Conservation (phyloP, 331 rosid species). For the Acacia concinna region DNA sequence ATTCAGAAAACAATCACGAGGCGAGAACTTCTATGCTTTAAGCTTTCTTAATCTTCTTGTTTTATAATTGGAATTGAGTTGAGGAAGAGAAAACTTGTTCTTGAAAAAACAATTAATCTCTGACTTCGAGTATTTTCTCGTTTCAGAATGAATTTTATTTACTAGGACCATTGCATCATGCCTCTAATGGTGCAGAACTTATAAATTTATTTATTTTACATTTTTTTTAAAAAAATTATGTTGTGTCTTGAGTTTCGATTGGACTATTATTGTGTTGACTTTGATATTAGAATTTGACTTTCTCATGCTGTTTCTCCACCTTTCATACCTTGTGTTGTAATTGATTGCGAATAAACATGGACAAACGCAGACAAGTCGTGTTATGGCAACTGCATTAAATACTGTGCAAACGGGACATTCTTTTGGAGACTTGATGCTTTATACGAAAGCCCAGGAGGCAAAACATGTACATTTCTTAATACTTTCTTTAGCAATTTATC, state of each 20-base stretch:
- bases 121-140: no score
- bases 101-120: background rate
- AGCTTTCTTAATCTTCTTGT: background rate
- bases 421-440: constrained; percentile 85
- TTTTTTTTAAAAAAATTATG: background rate
- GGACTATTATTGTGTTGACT: background rate
- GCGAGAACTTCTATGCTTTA: background rate
- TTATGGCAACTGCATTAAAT: constrained; percentile 76
- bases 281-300: constrained; percentile 2
- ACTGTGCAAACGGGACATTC: constrained; percentile 82
- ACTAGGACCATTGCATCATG: background rate
- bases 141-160: background rate
- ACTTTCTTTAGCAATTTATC: background rate
- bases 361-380: constrained; percentile 71
- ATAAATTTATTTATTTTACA: background rate
- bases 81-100: background rate
- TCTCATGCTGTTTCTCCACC: background rate
- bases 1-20: background rate
- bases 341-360: constrained; percentile 22
- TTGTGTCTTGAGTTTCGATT: constrained; percentile 1
- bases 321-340: constrained; percentile 17
- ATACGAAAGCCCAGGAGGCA: constrained; percentile 61
- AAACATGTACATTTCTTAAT: constrained; percentile 57
- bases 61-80: constrained; percentile 1
- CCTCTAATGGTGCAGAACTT: background rate